These are phyloP conservation scores for Blakeslea trispora DNA, from an alignment of 371 early-diverging fungal genomes.

Conservation along the genomic window DNA sequence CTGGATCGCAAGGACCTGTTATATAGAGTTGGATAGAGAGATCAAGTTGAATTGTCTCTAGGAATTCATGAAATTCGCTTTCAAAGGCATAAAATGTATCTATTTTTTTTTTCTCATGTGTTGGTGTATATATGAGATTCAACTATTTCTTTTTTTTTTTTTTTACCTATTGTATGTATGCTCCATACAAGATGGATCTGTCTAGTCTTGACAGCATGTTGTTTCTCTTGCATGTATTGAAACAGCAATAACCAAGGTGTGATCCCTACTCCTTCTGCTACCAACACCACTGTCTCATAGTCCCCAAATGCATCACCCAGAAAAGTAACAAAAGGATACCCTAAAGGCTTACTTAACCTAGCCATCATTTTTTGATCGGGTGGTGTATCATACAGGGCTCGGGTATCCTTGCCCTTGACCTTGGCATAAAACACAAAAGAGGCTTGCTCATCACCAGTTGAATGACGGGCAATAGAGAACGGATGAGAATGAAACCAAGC, in stretches of 20 bases:
- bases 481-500: constrained; percentile 29
- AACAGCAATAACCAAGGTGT: constrained; percentile 47
- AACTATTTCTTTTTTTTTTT: not conserved
- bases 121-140: not conserved
- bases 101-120: too few species aligned
- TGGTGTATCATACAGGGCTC: constrained; percentile 9
- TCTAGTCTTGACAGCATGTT: constrained; percentile 21
- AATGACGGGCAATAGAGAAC: constrained; percentile 37
- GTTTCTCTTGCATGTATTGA: constrained; percentile 23
- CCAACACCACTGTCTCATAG: constrained; percentile 31
- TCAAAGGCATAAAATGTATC: constrained; percentile 30
- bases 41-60: constrained; percentile 1
- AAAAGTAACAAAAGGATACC: constrained; percentile 14
- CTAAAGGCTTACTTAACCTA: constrained; percentile 38
- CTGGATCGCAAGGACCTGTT: constrained; percentile 19
- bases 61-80: constrained; percentile 10
- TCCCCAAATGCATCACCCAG: constrained; percentile 28
- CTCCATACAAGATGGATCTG: constrained; percentile 28
- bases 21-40: constrained; percentile 12
- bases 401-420: constrained; percentile 27
- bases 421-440: constrained; percentile 36
- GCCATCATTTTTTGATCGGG: not conserved
- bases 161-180: constrained; percentile 29
- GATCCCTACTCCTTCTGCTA: constrained; percentile 48
- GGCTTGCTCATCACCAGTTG: not conserved